Percentiles rank a stretch among this genome's conserved stretches.
These are phyloP conservation scores for Termitomyces sp. DNA, from an alignment of 768 basidiomycete genomes.

Conservation along the genomic window DNA sequence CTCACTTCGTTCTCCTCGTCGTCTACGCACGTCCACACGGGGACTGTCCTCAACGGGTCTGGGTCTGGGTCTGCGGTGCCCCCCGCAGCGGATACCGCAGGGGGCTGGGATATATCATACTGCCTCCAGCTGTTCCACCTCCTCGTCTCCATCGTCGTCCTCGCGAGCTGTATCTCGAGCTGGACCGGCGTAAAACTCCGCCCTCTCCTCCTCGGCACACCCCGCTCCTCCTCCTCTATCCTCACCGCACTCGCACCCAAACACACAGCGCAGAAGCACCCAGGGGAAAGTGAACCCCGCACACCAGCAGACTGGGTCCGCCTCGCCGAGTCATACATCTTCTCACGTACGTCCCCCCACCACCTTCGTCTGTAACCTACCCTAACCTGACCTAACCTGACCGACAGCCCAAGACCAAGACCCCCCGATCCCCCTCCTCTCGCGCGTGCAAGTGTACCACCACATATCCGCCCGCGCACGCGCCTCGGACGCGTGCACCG, in stretches of 20 bases:
- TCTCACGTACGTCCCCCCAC: constrained; percentile 23
- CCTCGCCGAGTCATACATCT: constrained; percentile 25
- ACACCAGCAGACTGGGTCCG: constrained; percentile 21
- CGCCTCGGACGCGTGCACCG: constrained; percentile 42
- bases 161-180: constrained; percentile 43
- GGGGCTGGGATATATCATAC: constrained; percentile 43
- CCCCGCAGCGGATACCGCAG: too few species aligned
- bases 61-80: too few species aligned
- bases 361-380: too few species aligned
- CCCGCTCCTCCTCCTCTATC: not conserved
- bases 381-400: too few species aligned
- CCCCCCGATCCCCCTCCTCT: constrained; percentile 23
- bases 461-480: too few species aligned
- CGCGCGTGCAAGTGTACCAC: constrained; percentile 51
- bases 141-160: constrained; percentile 55
- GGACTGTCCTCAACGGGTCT: constrained; percentile 42
- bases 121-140: constrained; percentile 62
- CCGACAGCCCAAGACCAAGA: too few species aligned
- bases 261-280: not conserved
- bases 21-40: constrained; percentile 46
- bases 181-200: constrained; percentile 32
- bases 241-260: not conserved
- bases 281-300: too few species aligned
- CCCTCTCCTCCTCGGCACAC: too few species aligned
- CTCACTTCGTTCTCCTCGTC: constrained; percentile 38